phyloP scores from a whole-genome alignment of 2,329 filamentous ascomycete genomes.

The Colletotrichum sp. region DNA sequence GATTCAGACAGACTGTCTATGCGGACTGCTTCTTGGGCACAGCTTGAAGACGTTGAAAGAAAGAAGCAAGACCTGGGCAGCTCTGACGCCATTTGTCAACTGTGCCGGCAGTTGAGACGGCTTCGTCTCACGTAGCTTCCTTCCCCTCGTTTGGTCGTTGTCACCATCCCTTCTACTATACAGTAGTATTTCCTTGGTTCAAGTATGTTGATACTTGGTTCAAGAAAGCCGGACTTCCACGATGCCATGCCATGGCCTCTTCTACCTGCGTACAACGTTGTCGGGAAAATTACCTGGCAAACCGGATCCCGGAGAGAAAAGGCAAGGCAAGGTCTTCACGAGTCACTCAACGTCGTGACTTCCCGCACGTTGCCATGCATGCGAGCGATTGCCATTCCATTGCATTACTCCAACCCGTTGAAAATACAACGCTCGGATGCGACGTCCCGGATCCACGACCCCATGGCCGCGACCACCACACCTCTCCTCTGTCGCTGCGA shows the following conservation, averaged over 20 bases:
- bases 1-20: background rate
- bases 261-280: background rate
- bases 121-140: background rate
- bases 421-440: background rate
- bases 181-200: background rate
- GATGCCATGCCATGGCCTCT: background rate
- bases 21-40: background rate
- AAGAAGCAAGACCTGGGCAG: background rate
- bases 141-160: background rate
- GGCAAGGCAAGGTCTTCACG: background rate
- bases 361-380: background rate
- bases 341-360: background rate
- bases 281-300: background rate
- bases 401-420: background rate
- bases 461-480: background rate
- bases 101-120: background rate
- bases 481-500: background rate
- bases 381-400: background rate
- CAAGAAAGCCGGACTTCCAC: background rate
- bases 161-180: background rate
- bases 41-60: background rate
- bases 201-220: background rate
- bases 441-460: slow-evolving; percentile 1
- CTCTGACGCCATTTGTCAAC: background rate
- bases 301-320: background rate